These are phyloP conservation scores for Pistacia integerrima DNA, from an alignment of 345 rosid genomes.

Conservation along the genomic window DNA sequence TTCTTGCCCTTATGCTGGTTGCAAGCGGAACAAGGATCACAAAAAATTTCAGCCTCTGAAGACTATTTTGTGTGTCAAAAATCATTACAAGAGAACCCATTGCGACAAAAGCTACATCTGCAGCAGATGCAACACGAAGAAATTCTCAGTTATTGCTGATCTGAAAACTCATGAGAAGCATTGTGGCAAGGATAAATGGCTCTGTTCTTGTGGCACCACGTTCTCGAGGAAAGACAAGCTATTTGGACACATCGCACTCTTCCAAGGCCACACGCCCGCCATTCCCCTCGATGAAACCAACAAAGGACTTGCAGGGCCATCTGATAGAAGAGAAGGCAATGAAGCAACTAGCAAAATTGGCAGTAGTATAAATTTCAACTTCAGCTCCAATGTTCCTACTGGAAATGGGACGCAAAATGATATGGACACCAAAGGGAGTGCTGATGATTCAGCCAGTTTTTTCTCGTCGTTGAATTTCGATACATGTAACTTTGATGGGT, in stretches of 20 bases:
- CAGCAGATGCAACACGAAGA: constrained; percentile 82
- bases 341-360: constrained; percentile 42
- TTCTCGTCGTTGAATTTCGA: constrained; percentile 80
- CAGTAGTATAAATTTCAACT: constrained; percentile 37
- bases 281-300: constrained; percentile 68
- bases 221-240: constrained; percentile 98
- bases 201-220: constrained; percentile 95
- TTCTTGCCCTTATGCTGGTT: constrained; percentile 90
- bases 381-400: constrained; percentile 32
- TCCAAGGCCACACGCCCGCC: constrained; percentile 98
- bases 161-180: constrained; percentile 97
- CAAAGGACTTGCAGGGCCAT: constrained; percentile 42
- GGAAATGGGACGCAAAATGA: constrained; percentile 33
- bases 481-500: constrained; percentile 73
- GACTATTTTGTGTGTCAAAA: constrained; percentile 87
- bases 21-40: constrained; percentile 98
- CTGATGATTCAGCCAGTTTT: constrained; percentile 54
- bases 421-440: constrained; percentile 51
- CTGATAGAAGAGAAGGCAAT: constrained; percentile 41
- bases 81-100: constrained; percentile 95
- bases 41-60: constrained; percentile 96
- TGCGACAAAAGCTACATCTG: constrained; percentile 93
- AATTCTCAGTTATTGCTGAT: constrained; percentile 92
- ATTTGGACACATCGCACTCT: constrained; percentile 84
- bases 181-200: constrained; percentile 96